Evolutionary conservation across 139 green algal species (phyloP).

Genomic region (Nannochloris sp.): DNA sequence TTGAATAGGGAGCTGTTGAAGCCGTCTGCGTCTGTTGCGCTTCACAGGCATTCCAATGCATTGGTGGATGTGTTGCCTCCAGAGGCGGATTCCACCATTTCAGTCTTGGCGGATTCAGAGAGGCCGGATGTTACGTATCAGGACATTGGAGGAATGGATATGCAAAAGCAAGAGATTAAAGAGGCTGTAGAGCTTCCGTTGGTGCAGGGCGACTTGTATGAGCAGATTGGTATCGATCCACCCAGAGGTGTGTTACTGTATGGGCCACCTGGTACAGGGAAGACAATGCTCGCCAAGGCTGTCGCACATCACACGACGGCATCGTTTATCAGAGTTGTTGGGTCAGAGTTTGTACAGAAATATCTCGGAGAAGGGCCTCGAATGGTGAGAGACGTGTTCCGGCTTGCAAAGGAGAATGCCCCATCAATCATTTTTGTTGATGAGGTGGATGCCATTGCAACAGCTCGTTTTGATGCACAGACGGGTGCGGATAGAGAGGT

Average conservation of each 20-base stretch:
- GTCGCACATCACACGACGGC: constrained; percentile 96
- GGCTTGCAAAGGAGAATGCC: constrained; percentile 95
- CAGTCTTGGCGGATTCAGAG: constrained; percentile 82
- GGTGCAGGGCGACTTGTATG: constrained; percentile 91
- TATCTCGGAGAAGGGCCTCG: constrained; percentile 96
- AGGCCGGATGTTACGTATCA: constrained; percentile 90
- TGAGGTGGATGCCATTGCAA: constrained; percentile 96
- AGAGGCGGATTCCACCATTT: constrained; percentile 96
- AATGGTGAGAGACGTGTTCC: constrained; percentile 98
- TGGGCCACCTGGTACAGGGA: constrained; percentile 82
- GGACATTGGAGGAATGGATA: constrained; percentile 96
- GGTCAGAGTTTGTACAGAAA: constrained; percentile 98
- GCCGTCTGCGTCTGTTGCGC: constrained; percentile 83
- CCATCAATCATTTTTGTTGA: constrained; percentile 99
- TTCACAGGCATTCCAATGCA: constrained; percentile 96
- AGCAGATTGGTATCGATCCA: constrained; percentile 92
- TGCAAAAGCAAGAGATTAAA: constrained; percentile 99
- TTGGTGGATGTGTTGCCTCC: constrained; percentile 97
- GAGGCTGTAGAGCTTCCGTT: constrained; percentile 98
- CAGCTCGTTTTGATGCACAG: constrained; percentile 94
- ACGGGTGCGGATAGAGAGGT: constrained; percentile 93
- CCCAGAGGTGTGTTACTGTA: constrained; percentile 95
- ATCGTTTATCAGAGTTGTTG: constrained; percentile 95
- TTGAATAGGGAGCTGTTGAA: constrained; percentile 97
- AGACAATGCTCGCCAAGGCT: constrained; percentile 94